These are phyloP conservation scores for Aquilaria sinensis DNA, from an alignment of 345 rosid genomes.

Conservation along the genomic window DNA sequence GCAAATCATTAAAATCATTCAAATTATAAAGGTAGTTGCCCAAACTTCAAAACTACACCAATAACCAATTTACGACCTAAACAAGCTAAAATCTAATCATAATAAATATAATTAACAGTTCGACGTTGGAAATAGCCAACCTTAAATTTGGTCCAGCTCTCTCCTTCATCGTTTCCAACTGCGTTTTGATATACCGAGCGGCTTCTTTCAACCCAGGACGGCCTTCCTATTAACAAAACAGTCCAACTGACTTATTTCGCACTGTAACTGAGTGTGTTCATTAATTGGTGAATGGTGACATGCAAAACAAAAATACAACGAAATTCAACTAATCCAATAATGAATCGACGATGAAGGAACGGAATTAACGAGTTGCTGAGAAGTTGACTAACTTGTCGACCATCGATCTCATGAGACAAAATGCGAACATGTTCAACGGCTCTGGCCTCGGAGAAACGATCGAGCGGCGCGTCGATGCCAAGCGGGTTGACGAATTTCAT, in stretches of 20 bases:
- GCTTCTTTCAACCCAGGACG: constrained; percentile 81
- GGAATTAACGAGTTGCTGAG: not conserved
- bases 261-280: not conserved
- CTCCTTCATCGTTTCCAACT: constrained; percentile 59
- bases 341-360: not conserved
- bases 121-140: constrained; percentile 20
- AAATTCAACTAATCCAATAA: not conserved
- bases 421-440: constrained; percentile 83
- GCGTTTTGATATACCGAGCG: constrained; percentile 63
- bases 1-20: constrained; percentile 13
- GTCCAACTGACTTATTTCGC: no score
- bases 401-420: constrained; percentile 59
- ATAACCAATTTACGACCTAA: not conserved
- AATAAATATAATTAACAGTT: not conserved
- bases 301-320: not conserved
- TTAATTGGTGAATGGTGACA: not conserved
- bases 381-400: constrained; percentile 67
- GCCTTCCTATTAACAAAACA: constrained; percentile 57
- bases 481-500: constrained; percentile 65
- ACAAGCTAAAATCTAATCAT: not conserved
- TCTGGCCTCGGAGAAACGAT: constrained; percentile 92
- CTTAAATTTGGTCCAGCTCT: constrained; percentile 73
- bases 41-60: constrained; percentile 1
- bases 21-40: not conserved
- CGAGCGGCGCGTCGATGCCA: constrained; percentile 68